phyloP scores from a whole-genome alignment of 306 rosid genomes.

The Argentina anserina region DNA sequence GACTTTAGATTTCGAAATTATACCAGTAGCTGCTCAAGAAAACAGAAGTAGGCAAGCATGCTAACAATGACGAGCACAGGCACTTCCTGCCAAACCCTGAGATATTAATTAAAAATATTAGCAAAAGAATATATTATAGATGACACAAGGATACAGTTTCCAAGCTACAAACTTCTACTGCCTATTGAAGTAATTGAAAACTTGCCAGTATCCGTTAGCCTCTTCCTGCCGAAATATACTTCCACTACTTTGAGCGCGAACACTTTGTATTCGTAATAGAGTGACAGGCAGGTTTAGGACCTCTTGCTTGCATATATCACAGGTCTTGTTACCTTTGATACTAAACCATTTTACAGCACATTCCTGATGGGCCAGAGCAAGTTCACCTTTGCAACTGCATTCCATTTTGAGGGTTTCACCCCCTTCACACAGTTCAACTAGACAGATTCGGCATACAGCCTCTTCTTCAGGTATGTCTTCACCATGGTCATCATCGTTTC shows the following conservation, averaged over 20 bases:
- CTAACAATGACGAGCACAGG: slow-evolving; percentile 94
- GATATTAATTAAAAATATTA: slow-evolving; percentile 18
- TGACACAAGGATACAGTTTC: not conserved
- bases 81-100: slow-evolving; percentile 95
- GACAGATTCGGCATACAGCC: slow-evolving; percentile 93
- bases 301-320: slow-evolving; percentile 94
- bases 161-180: not conserved
- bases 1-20: slow-evolving; percentile 19
- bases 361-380: slow-evolving; percentile 94
- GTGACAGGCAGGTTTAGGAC: slow-evolving; percentile 85
- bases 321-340: slow-evolving; percentile 88
- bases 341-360: slow-evolving; percentile 96
- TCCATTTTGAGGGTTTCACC: slow-evolving; percentile 98
- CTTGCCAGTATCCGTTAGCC: slow-evolving; percentile 73
- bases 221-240: slow-evolving; percentile 44
- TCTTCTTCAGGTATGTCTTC: slow-evolving; percentile 94
- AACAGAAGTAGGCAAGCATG: slow-evolving; percentile 96
- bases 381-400: slow-evolving; percentile 98
- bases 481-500: slow-evolving; percentile 46
- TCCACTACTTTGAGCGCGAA: slow-evolving; percentile 45
- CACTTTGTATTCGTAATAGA: slow-evolving; percentile 67
- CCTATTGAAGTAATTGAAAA: not conserved
- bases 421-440: slow-evolving; percentile 91
- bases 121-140: not conserved
- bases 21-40: slow-evolving; percentile 94